Evolutionary conservation across 2,329 filamentous ascomycete genomes (phyloP).

Genomic region (Aspergillus calidoustus): DNA sequence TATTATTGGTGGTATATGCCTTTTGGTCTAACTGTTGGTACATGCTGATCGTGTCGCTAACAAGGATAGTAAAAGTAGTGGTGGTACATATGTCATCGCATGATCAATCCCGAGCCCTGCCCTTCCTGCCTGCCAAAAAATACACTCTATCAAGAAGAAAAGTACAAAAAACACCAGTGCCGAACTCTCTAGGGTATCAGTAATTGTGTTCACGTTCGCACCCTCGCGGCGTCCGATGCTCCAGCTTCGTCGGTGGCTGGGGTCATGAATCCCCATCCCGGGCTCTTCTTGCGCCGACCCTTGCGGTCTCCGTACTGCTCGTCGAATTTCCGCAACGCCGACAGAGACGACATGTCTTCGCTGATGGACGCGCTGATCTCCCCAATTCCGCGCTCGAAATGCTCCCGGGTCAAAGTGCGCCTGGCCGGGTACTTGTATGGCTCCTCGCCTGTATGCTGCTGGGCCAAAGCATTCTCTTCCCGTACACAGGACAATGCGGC

Average conservation of each 20-base stretch:
- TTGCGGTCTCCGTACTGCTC: conserved; percentile 88
- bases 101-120: conserved; percentile 16
- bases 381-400: conserved; percentile 83
- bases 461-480: conserved; percentile 50
- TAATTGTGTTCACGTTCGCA: conserved; percentile 39
- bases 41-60: conserved; percentile 36
- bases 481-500: conserved; percentile 55
- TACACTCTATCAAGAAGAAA: conserved; percentile 5
- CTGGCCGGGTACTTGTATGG: conserved; percentile 69
- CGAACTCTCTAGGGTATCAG: conserved; percentile 15
- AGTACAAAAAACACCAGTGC: not conserved
- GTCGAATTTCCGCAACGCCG: conserved; percentile 91
- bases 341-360: conserved; percentile 87
- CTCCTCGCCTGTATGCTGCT: conserved; percentile 41
- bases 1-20: conserved; percentile 12
- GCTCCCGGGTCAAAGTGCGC: conserved; percentile 66
- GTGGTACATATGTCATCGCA: conserved; percentile 30
- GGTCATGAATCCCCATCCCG: conserved; percentile 56
- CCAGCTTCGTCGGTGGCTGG: conserved; percentile 37
- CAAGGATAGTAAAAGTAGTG: conserved; percentile 5
- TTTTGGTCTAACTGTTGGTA: conserved; percentile 33
- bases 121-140: not conserved
- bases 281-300: conserved; percentile 64
- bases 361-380: conserved; percentile 92
- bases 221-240: conserved; percentile 44